Evolutionary conservation across 2,329 filamentous ascomycete species (phyloP), one percentile per base, ranked within the genome.

Genomic region (Rutstroemia sp.): DNA sequence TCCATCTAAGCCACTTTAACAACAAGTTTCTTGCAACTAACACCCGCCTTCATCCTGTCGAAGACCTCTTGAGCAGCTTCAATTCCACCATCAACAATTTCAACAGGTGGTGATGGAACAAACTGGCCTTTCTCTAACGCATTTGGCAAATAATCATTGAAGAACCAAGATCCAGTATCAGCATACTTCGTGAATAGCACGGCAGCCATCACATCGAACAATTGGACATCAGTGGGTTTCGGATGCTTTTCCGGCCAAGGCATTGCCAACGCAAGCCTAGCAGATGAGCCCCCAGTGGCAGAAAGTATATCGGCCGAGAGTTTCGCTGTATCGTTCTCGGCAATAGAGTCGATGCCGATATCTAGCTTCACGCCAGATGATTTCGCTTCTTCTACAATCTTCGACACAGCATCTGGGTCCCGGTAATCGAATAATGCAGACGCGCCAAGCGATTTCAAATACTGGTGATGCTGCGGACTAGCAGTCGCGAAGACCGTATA

Each of bases 401-500:
- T 59, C 1, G 42, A 30, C 21, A 57, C 48, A 7, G 62, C 57
- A 3, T 49, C 39, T 9, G 56, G 9, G 45, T 60, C 55, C 8
- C 34, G 44, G 52, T 74, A 76, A 63, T 78, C 73, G 57, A 77
- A 77, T 2, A 66, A 69, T 4, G 64, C 60, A 14, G 68, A 71
- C 0, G 76, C 76, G 6, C 76, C 76, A 44, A 67, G 70, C 0
- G 56, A 55, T 47, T 67, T 65, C n/a, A 73, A 69, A 2, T 74
- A 66, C 5, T 68, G 63, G 40, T 70, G 71, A 61, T 50, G 58
- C 49, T 8, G 67, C 61, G 8, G 68, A 70, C 54, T 58, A 9
- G 69, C 70, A 10, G 71, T 72, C 0, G 68, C 59, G 34, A 74
- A 61, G 8, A 78, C 73, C 46, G 71, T 71, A 53, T 74, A 70